Evolutionary conservation across 768 basidiomycete genomes (phyloP).

Genomic region (Astraeus odoratus): DNA sequence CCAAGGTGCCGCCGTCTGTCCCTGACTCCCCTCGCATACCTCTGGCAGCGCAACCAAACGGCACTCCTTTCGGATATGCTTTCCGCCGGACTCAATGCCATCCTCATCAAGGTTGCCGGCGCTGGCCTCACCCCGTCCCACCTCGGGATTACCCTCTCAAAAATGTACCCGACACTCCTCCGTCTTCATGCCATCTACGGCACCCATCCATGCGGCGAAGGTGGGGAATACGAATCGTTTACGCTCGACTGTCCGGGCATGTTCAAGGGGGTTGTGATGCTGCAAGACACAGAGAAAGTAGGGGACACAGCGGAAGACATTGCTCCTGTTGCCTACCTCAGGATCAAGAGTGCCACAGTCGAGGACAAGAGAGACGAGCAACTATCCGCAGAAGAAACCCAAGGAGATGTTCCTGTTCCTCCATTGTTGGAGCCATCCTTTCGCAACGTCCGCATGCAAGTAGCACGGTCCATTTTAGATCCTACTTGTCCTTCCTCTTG

Average conservation of each 20-base stretch:
- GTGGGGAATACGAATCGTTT: conserved; percentile 95
- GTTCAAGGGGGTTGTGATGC: conserved; percentile 68
- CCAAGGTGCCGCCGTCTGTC: conserved; percentile 73
- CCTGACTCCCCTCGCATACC: conserved; percentile 75
- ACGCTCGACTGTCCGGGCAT: conserved; percentile 84
- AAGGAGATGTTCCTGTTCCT: conserved; percentile 34
- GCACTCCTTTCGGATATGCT: conserved; percentile 87
- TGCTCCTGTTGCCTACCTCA: conserved; percentile 86
- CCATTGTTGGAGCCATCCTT: conserved; percentile 38
- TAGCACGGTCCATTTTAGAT: conserved; percentile 11
- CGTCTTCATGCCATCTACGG: conserved; percentile 78
- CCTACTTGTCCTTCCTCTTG: background rate
- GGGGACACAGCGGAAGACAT: conserved; percentile 77
- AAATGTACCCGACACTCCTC: conserved; percentile 67
- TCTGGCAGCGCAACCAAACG: conserved; percentile 93
- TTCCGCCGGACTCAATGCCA: conserved; percentile 63
- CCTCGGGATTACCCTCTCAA: conserved; percentile 65
- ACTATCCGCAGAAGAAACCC: background rate
- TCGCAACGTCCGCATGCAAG: conserved; percentile 2
- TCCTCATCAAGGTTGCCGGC: conserved; percentile 94
- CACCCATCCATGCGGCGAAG: conserved; percentile 93
- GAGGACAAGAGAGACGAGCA: conserved; percentile 40
- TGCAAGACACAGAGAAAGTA: conserved; percentile 67
- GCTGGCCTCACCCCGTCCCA: conserved; percentile 77
- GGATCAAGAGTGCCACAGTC: conserved; percentile 64